A percentile compares a stretch with the other conserved stretches of the same genome.
phyloP scores from a whole-genome alignment of 306 rosid species.

The Casuarina glauca region DNA sequence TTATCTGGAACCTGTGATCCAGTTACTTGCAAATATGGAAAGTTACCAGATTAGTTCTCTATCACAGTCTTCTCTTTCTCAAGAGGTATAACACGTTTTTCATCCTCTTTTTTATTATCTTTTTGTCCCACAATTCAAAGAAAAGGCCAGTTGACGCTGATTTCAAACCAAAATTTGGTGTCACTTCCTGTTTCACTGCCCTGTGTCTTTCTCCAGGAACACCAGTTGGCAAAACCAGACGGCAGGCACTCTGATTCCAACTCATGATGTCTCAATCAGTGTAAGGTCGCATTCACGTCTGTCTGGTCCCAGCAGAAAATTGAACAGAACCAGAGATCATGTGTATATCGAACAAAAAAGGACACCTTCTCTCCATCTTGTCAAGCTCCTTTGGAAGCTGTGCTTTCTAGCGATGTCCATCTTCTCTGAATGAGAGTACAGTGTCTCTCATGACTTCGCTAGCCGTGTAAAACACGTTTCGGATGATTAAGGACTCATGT shows the following conservation, averaged over 20 bases:
- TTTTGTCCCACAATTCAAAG: not conserved
- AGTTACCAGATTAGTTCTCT: conserved; percentile 66
- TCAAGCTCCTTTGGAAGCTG: not conserved
- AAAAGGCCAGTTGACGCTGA: not conserved
- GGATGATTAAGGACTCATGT: not conserved
- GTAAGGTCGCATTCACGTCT: not conserved
- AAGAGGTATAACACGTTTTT: conserved; percentile 52
- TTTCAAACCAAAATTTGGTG: not conserved
- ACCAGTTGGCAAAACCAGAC: conserved; percentile 34
- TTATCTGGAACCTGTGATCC: conserved; percentile 70
- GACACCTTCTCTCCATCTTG: not conserved
- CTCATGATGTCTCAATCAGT: not conserved
- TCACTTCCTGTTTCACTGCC: conserved; percentile 11
- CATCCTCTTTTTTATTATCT: not conserved
- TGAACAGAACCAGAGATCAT: not conserved
- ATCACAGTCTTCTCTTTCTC: conserved; percentile 39
- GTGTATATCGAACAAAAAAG: not conserved
- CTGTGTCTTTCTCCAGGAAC: conserved; percentile 35
- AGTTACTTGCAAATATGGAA: conserved; percentile 82
- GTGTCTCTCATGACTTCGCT: not conserved
- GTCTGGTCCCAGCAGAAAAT: not conserved
- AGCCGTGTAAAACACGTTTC: conserved; percentile 1
- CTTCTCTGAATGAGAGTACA: not conserved
- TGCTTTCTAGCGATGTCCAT: not conserved
- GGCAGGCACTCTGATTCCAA: not conserved